phyloP scores from a whole-genome alignment of 2,329 filamentous ascomycete genomes.

The Pseudogymnoascus sp. region DNA sequence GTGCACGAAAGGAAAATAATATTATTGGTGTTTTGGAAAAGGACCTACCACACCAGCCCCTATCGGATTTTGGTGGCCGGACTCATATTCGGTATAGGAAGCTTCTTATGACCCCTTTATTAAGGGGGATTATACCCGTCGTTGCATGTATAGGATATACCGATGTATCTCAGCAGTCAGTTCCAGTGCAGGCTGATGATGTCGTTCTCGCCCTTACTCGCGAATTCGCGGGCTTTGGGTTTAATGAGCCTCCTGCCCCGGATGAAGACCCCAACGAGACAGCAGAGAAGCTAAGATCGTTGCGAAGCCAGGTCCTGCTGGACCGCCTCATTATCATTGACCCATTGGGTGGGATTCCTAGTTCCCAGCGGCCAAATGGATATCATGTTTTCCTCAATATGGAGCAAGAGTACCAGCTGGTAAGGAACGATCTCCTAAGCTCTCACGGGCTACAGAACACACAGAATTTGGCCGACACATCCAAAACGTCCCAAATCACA shows the following conservation, averaged over 20 bases:
- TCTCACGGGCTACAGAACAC: constrained; percentile 22
- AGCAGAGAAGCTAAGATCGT: constrained; percentile 31
- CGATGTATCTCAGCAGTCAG: constrained; percentile 36
- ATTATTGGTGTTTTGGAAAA: constrained; percentile 29
- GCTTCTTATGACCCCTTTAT: constrained; percentile 56
- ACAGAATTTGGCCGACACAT: constrained; percentile 21
- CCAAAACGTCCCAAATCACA: not conserved
- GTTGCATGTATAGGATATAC: constrained; percentile 57
- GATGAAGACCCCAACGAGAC: constrained; percentile 36
- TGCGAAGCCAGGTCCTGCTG: constrained; percentile 50
- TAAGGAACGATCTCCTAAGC: constrained; percentile 50
- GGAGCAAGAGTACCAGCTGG: constrained; percentile 73
- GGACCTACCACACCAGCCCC: not conserved
- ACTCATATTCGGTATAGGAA: constrained; percentile 36
- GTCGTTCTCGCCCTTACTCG: constrained; percentile 68
- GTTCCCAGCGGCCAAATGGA: constrained; percentile 48
- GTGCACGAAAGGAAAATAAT: constrained; percentile 58
- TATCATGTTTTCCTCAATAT: constrained; percentile 87
- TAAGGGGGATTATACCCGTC: constrained; percentile 61
- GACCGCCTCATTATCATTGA: constrained; percentile 88
- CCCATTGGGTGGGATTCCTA: constrained; percentile 74
- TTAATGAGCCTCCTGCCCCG: constrained; percentile 24
- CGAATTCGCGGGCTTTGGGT: constrained; percentile 62
- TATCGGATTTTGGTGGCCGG: constrained; percentile 15
- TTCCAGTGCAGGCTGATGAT: constrained; percentile 48